A percentile compares a stretch with the other conserved stretches of the same genome.
These are phyloP conservation scores for Holtermannia corniformis DNA, from an alignment of 768 basidiomycete genomes.

Conservation along the genomic window DNA sequence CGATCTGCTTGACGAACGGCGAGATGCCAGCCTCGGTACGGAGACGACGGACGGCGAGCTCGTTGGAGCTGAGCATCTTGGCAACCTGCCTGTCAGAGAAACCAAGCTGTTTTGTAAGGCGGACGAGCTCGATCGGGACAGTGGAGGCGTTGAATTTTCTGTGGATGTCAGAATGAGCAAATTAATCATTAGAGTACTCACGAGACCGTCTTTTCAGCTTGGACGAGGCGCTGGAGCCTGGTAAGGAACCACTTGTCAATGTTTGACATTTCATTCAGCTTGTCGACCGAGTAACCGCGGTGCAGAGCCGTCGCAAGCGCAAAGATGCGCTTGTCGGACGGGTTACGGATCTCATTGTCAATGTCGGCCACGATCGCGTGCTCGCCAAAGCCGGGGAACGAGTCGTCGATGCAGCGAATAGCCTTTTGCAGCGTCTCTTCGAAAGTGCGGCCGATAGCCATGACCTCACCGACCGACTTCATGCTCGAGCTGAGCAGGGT, in stretches of 20 bases:
- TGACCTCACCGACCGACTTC: constrained; percentile 99
- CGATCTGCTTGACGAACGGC: constrained; percentile 97
- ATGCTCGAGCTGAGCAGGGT: constrained; percentile 84
- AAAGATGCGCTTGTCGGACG: constrained; percentile 94
- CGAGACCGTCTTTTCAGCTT: constrained; percentile 69
- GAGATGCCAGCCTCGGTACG: constrained; percentile 73
- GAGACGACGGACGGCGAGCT: constrained; percentile 80
- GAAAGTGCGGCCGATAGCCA: constrained; percentile 97
- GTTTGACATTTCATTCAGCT: constrained; percentile 94
- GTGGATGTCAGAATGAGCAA: constrained; percentile 8
- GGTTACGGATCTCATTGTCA: constrained; percentile 84
- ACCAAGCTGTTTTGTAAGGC: constrained; percentile 82
- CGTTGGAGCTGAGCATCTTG: constrained; percentile 70
- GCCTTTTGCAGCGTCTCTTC: constrained; percentile 99
- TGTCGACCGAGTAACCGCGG: constrained; percentile 85
- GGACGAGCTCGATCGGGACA: constrained; percentile 55
- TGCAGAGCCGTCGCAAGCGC: constrained; percentile 91
- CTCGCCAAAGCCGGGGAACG: constrained; percentile 82
- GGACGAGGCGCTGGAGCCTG: constrained; percentile 70
- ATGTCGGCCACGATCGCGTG: constrained; percentile 64
- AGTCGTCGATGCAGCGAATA: constrained; percentile 90
- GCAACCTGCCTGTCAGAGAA: constrained; percentile 93
- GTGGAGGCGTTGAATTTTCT: constrained; percentile 59
- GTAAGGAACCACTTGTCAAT: constrained; percentile 99
- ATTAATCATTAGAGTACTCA: constrained; percentile 43